Percentiles rank a stretch among this genome's conserved stretches.
Evolutionary conservation across 495 filamentous ascomycete genomes (phyloP).

Genomic region (Patellaria atrata): DNA sequence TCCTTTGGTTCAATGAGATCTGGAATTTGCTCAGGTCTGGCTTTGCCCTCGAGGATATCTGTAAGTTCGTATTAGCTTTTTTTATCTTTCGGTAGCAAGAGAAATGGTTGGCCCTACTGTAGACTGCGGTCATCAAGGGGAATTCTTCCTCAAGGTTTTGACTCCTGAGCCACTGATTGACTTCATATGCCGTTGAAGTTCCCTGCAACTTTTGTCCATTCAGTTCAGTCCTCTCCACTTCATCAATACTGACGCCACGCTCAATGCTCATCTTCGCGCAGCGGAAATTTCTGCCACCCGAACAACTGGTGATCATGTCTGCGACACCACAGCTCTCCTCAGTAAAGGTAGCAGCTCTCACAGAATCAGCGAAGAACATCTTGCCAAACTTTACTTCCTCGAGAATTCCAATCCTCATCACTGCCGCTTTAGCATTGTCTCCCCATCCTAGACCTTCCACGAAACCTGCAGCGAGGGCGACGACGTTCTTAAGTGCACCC

Average conservation of each 20-base stretch:
- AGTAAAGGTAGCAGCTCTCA: conserved; percentile 72
- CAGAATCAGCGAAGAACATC: conserved; percentile 73
- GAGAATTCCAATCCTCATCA: conserved; percentile 87
- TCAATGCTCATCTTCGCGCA: conserved; percentile 82
- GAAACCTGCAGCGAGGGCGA: conserved; percentile 88
- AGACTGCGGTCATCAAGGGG: conserved; percentile 79
- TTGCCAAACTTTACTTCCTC: conserved; percentile 94
- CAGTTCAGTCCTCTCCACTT: conserved; percentile 77
- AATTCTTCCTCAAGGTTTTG: conserved; percentile 68
- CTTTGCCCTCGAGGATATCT: conserved; percentile 32
- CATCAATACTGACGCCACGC: conserved; percentile 61
- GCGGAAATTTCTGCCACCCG: conserved; percentile 80
- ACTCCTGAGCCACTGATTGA: conserved; percentile 71
- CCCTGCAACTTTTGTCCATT: conserved; percentile 98
- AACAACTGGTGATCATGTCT: conserved; percentile 89
- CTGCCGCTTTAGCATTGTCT: conserved; percentile 90
- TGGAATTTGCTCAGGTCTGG: conserved; percentile 30
- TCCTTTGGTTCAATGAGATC: conserved; percentile 24
- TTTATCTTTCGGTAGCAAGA: background rate
- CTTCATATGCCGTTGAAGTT: conserved; percentile 78
- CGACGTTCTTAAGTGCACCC: conserved; percentile 93
- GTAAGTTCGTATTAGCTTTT: background rate
- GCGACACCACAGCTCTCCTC: conserved; percentile 94
- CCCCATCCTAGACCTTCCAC: conserved; percentile 95
- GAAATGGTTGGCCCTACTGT: conserved; percentile 34